These are phyloP conservation scores for Paspalum vaginatum DNA, from an alignment of 176 grass and related monocot species.

Conservation along the genomic window DNA sequence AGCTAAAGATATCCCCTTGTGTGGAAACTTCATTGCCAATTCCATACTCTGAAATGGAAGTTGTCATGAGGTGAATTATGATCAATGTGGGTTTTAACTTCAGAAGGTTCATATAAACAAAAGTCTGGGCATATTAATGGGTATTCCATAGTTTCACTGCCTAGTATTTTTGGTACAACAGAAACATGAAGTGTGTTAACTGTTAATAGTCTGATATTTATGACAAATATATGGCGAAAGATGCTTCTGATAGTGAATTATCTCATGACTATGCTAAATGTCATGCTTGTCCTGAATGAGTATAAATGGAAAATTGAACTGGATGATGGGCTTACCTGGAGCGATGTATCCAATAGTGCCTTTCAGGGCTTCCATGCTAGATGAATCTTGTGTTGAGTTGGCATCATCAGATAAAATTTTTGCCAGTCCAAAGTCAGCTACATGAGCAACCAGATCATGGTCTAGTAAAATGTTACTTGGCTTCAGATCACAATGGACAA, in stretches of 20 bases:
- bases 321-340: neutral
- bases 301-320: no score
- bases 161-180: neutral
- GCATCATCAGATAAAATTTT: neutral
- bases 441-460: conserved; percentile 8
- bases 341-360: conserved; percentile 17
- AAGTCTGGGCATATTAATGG: neutral
- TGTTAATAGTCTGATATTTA: no score
- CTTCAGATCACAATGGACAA: neutral
- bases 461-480: conserved; percentile 31
- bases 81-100: neutral
- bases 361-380: neutral
- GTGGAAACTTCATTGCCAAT: conserved; percentile 39
- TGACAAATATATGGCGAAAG: neutral
- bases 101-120: neutral
- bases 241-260: neutral
- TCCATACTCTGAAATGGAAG: conserved; percentile 31
- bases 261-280: neutral
- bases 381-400: neutral
- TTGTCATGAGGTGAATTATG: neutral
- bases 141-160: neutral
- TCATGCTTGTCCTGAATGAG: no score
- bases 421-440: conserved; percentile 29
- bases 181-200: neutral
- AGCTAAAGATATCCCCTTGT: conserved; percentile 35